Base-by-base conservation (phyloP, 2,329 filamentous ascomycete species). In the Alternaria sp. region DNA sequence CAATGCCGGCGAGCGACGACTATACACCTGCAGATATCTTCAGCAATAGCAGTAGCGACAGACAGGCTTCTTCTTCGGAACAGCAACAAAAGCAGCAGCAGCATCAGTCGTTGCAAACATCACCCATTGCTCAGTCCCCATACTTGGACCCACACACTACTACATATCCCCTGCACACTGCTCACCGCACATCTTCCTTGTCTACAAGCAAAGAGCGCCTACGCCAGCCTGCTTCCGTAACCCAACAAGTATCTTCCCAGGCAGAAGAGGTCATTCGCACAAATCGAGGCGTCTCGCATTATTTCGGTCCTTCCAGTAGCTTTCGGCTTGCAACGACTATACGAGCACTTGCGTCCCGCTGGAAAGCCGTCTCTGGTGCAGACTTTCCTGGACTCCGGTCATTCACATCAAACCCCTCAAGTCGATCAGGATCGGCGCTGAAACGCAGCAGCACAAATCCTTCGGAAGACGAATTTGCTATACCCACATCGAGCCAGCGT, bases 1-100 rank as follows among this genome's bases (percentile, higher is more conserved):
- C 63, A 2, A 78, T 83, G 71, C 81, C 80, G 2, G 70, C 66
- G 4, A 63, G 32, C 28, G 69, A 73, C 51, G 72, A 74, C 40
- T 71, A 62, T 28, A 70, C 69, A 16, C 70, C 69, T 22, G 71
- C 72, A 18, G 65, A 74, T 16, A 73, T 73, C 58, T 74, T 74
- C 62, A 65, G 40, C 50, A 63, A 54, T 44, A 46, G 46, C 38
- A 46, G 32, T 25, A 56, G n/a, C 46, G 57, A 59, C 32, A 59
- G 38, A 45, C 52, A 43, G 32, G 34, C 40, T 4, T 53, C 51
- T 8, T 51, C 49, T 20, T 32, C 20, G 22, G 45, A 56, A 22
- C 57, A 60, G 34, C 49, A 62, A 30, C 52, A 51, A 30, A 30
- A 5, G 18, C 60, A 46, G 36, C 51, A 59, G 25, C 34, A 57